Base-by-base conservation (phyloP, 208 protist genomes). In the Trypanosomatidae sp. region DNA sequence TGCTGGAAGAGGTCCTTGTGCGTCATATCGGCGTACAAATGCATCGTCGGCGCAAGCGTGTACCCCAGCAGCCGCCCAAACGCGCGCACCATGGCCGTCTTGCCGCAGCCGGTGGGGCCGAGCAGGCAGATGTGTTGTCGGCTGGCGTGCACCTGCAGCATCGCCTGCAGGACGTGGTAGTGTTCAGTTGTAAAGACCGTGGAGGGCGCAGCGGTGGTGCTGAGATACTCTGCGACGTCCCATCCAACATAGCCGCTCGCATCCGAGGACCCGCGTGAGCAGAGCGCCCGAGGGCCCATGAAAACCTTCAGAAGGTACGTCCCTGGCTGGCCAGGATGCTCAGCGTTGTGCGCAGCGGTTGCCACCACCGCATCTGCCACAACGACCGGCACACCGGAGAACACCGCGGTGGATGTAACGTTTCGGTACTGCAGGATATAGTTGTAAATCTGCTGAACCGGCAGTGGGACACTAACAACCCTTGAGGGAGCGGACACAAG, bases 11-110 rank as follows among this genome's bases (percentile, higher is more conserved):
- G 83, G 67, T 99, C 98, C 43, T 95, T 91, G 62, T 91, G 83
- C 30, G 94, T 97, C 97, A 98, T 98, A 74, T 99, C 98, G 22
- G 87, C 84, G 85, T 98, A 98, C 19, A 95, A 80, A 78, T 97
- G 91, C 80, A 98, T 89, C 17, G 87, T 90, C 71, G 84, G 52
- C 43, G 65, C 87, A 41, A 47, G 71, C 36, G 79, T 67, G 71
- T 95, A 98, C 0, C 90, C 87, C 10, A 97, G 79, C 25, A 92
- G 67, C 17, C 73, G 69, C 0, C 92, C 90, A 66, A 98, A 97
- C 55, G 84, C 82, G 30, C 83, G 83, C 6, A 90, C 80, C 68
- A 98, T 66, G 2, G 82, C 82, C 30, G 90, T 95, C 81, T 99
- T 99, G 52, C 97, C 97, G 67, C 84, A 88, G 50, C 97, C 97